Base-by-base conservation (phyloP, 768 basidiomycete genomes). In the Candolleomyces aberdarensis region DNA sequence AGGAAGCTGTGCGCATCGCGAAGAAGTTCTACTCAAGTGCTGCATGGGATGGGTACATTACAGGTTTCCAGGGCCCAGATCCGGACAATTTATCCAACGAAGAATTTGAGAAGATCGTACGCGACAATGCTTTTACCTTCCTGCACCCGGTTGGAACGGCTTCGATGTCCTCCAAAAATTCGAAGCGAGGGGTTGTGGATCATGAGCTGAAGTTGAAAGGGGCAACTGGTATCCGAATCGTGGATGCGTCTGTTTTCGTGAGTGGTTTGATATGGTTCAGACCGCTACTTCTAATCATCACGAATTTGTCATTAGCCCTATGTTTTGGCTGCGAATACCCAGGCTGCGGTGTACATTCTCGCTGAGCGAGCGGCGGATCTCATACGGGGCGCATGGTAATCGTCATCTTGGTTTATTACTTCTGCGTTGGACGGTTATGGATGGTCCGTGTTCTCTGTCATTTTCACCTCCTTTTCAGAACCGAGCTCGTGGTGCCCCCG, bases 291-390 rank as follows among this genome's bases (percentile, higher is more conserved):
- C 53, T 50, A 40, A n/a, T 3, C 22, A 19, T 5, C 11, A 2
- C 51, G 56, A 11, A 58, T 29, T 22, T 36, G 41, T 19, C 20
- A 40, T 4, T 20, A 71, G 71, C 71, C 71, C 19, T 62, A 66
- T 60, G 60, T 74, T 14, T 68, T 70, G 3, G 62, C 62, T 56
- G 74, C 58, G 19, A 71, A 75, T 48, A 67, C 73, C 1, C 74
- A 76, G 57, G 74, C 68, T 7, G 62, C 74, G 11, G 66, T 72
- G 0, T 75, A 75, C 58, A 57, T 72, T 17, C 52, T 75, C 19
- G 71, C 75, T 0, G 74, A 76, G 59, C 60, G 73, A 3, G 74
- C 71, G 5, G 65, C 72, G 7, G 73, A 76, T 51, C 49, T 76
- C 17, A 75, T 76, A 14, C 10, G 32, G n/a, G 53, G 40, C 13